Evolutionary conservation across 2,329 filamentous ascomycete genomes (phyloP), one percentile per base, ranked within the genome.

Genomic region (Herpotrichia juniperi): DNA sequence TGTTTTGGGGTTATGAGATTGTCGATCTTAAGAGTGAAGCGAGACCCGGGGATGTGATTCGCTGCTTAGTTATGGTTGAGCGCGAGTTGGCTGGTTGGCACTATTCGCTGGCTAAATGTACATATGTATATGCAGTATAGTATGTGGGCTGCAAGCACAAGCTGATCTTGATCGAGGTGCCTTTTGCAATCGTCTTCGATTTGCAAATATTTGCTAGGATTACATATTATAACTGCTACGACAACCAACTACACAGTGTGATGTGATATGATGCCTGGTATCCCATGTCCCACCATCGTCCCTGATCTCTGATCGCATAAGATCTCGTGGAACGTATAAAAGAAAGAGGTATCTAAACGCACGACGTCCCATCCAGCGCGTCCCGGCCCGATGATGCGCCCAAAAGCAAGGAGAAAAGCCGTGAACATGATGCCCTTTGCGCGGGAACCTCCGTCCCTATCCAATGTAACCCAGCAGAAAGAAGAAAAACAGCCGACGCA

Each of bases 321-420:
- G 9, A 19, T 25, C 9, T 14, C 16, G 25, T 31, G 16, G 10
- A 30, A 30, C 24, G 10, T 3, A 5, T 11, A 22, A 47, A 47
- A 16, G 14, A 39, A 47, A 47, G 19, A 47, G 44, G 44, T 47
- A 47, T 47, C 44, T 47, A 28, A 22, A 14, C 19, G 21, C 14
- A 46, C 21, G 26, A n/a, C 34, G n/a, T 12, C 16, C 34, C 16
- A 19, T 17, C 32, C 32, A 9, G 34, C 8, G 8, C 22, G 10
- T 16, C 21, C 44, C 19, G 32, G 10, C 19, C 26, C 4, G 14
- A 16, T 26, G 17, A 45, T 46, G 25, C 42, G 25, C 42, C 39
- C n/a, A 42, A 22, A 28, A n/a, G 7, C 21, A 40, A 9, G 21
- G 26, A 46, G 42, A 46, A 35, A 46, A 30, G n/a, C 42, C 24